Conservation (phyloP, 1,284 basidiomycete genomes). For the Apiotrichum laibachii region DNA sequence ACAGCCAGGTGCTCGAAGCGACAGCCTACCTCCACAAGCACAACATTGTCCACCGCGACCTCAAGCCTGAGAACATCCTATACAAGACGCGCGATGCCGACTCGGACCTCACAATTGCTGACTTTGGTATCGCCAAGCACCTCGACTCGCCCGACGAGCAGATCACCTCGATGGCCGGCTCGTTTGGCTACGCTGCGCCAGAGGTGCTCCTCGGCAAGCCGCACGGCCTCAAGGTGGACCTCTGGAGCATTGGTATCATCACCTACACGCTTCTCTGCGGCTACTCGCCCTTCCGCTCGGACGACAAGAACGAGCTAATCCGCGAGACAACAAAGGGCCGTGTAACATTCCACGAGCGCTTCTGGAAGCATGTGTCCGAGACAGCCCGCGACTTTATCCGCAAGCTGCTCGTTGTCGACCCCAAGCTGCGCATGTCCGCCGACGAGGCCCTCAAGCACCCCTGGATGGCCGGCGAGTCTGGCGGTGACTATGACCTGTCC, state of each 20-base stretch:
- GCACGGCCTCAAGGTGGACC: conserved; percentile 87
- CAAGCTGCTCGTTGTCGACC: conserved; percentile 69
- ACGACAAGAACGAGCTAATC: conserved; percentile 71
- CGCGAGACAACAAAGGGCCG: conserved; percentile 77
- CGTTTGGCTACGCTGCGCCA: conserved; percentile 90
- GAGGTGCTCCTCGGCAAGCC: conserved; percentile 81
- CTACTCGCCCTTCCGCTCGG: conserved; percentile 87
- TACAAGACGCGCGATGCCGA: conserved; percentile 71
- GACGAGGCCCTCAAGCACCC: conserved; percentile 66
- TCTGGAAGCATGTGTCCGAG: conserved; percentile 77
- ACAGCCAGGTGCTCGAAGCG: conserved; percentile 63
- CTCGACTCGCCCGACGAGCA: conserved; percentile 73
- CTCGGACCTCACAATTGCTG: conserved; percentile 84
- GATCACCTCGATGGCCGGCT: conserved; percentile 78
- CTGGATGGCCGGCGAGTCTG: conserved; percentile 31
- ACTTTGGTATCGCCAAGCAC: conserved; percentile 95
- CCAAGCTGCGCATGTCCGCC: conserved; percentile 69
- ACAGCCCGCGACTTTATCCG: conserved; percentile 64
- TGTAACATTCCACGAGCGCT: conserved; percentile 86
- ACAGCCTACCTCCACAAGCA: conserved; percentile 80
- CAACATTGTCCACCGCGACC: conserved; percentile 86
- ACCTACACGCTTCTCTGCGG: conserved; percentile 90
- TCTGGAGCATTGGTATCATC: conserved; percentile 92
- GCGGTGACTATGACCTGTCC: conserved; percentile 67
- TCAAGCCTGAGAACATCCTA: conserved; percentile 94